Conservation (phyloP, 2,329 filamentous ascomycete species). For the Thelonectria rubi region DNA sequence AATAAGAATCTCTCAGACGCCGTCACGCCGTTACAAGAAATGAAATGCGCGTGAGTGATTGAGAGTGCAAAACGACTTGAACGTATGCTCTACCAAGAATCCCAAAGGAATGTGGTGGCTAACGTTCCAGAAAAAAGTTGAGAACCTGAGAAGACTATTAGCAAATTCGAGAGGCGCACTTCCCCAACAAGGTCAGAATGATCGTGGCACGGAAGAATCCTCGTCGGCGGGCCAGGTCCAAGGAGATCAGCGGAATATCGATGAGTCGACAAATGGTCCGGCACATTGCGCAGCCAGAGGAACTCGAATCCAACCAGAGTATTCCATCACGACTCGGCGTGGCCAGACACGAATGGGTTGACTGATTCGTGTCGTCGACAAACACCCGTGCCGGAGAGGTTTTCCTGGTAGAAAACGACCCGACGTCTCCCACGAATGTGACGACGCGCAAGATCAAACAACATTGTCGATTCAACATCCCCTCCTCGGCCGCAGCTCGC, state of each 20-base stretch:
- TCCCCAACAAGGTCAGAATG: neutral
- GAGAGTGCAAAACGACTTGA: slow-evolving; percentile 41
- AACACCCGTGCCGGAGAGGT: too few relatives aligned
- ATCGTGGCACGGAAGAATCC: slow-evolving; percentile 2
- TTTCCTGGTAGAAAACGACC: too few relatives aligned
- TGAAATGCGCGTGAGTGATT: slow-evolving; percentile 44
- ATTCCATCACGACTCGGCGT: too few relatives aligned
- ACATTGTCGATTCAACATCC: too few relatives aligned
- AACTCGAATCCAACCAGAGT: neutral
- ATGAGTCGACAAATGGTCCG: neutral
- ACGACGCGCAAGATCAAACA: too few relatives aligned
- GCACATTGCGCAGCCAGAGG: neutral
- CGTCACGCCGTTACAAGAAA: slow-evolving; percentile 52
- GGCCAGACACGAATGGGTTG: too few relatives aligned
- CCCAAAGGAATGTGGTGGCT: slow-evolving; percentile 53
- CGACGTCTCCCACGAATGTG: too few relatives aligned
- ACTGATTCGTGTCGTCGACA: too few relatives aligned
- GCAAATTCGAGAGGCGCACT: slow-evolving; percentile 14
- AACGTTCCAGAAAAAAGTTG: slow-evolving; percentile 54
- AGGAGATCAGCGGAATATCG: neutral
- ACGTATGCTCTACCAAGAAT: slow-evolving; percentile 51
- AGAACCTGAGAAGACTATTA: slow-evolving; percentile 48
- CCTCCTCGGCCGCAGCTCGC: neutral
- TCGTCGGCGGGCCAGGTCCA: neutral
- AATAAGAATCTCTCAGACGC: slow-evolving; percentile 51